These are phyloP conservation scores for Kurtzmaniella quercitrusa DNA, from an alignment of 1,139 yeast genomes.

Conservation along the genomic window DNA sequence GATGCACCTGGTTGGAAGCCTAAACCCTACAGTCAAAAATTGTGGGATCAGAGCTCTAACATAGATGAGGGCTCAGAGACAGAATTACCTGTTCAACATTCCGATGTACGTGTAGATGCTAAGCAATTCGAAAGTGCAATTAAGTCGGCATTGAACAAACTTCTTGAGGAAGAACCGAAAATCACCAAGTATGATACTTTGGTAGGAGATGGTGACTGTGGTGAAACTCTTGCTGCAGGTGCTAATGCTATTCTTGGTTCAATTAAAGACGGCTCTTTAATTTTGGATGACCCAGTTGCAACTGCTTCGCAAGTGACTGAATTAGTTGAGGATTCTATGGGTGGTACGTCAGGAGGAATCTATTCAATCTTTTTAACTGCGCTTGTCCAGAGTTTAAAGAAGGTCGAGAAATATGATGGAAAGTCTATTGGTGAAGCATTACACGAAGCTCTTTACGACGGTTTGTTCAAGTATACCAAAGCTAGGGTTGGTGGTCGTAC, in stretches of 20 bases:
- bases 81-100: slow-evolving; percentile 16
- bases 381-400: slow-evolving; percentile 29
- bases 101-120: slow-evolving; percentile 42
- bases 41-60: slow-evolving; percentile 20
- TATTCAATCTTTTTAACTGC: slow-evolving; percentile 73
- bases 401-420: slow-evolving; percentile 25
- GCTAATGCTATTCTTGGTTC: slow-evolving; percentile 66
- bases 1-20: slow-evolving; percentile 83
- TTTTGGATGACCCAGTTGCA: slow-evolving; percentile 38
- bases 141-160: slow-evolving; percentile 46
- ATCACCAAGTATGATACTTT: slow-evolving; percentile 82
- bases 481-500: slow-evolving; percentile 93
- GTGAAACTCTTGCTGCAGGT: slow-evolving; percentile 82
- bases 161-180: slow-evolving; percentile 63
- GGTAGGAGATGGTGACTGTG: slow-evolving; percentile 98
- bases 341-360: slow-evolving; percentile 94
- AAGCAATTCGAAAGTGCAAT: slow-evolving; percentile 34
- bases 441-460: slow-evolving; percentile 36
- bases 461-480: slow-evolving; percentile 67
- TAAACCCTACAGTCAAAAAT: slow-evolving; percentile 20
- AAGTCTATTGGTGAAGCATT: slow-evolving; percentile 25
- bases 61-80: neutral
- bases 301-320: slow-evolving; percentile 58
- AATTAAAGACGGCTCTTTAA: slow-evolving; percentile 33
- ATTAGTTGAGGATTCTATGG: slow-evolving; percentile 84